Conservation (phyloP, 108 stramenopile genomes). For the Schizochytrium sp. region DNA sequence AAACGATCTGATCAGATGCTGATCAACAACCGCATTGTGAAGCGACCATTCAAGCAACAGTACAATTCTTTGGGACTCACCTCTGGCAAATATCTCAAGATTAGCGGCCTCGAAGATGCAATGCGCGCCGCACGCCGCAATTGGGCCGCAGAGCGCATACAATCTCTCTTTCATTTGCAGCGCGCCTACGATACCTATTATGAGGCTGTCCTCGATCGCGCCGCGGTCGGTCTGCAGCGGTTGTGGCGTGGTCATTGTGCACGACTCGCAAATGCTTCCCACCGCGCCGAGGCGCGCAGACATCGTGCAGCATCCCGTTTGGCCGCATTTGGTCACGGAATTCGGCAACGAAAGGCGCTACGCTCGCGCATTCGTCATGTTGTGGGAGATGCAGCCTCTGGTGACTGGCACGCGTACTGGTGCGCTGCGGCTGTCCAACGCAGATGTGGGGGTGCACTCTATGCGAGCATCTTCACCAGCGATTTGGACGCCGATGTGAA, state of each 20-base stretch:
- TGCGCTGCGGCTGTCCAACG: not conserved
- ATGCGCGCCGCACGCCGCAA: not conserved
- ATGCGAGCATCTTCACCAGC: not conserved
- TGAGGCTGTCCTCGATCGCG: not conserved
- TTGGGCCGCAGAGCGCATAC: not conserved
- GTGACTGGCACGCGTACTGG: not conserved
- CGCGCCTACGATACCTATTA: not conserved
- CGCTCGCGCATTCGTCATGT: not conserved
- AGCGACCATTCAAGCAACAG: not conserved
- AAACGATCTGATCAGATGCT: not conserved
- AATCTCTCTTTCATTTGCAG: not conserved
- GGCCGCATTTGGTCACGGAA: not conserved
- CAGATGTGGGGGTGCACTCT: not conserved
- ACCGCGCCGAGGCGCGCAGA: not conserved
- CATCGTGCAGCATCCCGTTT: not conserved
- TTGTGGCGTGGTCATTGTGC: not conserved
- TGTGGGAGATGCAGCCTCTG: not conserved
- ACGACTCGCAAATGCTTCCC: not conserved
- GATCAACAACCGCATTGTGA: not conserved
- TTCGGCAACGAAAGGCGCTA: not conserved
- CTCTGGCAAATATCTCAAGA: not conserved
- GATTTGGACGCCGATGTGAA: not conserved
- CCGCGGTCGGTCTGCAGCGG: not conserved
- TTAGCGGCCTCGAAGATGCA: not conserved
- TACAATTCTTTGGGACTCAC: not conserved